Percentiles rank a stretch among this genome's conserved stretches.
phyloP scores from a whole-genome alignment of 208 protist species.

The Lotmaria passim region DNA sequence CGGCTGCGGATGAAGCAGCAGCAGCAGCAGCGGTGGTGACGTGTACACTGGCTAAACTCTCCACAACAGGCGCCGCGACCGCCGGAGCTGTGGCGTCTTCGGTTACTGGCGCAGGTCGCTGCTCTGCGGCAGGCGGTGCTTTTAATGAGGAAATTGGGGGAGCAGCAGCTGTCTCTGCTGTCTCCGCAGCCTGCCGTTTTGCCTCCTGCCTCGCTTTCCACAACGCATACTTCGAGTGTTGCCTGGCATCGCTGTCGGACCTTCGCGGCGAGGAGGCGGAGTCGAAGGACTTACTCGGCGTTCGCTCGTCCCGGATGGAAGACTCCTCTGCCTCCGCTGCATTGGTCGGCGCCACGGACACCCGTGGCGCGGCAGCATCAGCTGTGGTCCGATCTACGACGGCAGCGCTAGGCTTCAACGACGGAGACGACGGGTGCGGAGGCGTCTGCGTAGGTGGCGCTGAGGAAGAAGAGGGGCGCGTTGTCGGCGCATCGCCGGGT shows the following conservation, averaged over 20 bases:
- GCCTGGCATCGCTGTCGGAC: not conserved
- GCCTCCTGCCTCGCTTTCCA: slow-evolving; percentile 12
- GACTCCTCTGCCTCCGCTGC: not conserved
- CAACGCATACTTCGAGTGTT: slow-evolving; percentile 11
- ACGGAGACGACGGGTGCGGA: not conserved
- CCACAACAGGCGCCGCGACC: not conserved
- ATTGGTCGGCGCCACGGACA: not conserved
- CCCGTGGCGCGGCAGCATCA: not conserved
- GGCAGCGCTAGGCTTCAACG: no score
- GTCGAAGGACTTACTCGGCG: not conserved
- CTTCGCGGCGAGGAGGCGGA: not conserved
- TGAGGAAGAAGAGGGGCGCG: not conserved
- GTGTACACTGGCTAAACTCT: not conserved
- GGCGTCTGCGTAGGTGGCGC: not conserved
- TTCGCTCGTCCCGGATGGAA: not conserved
- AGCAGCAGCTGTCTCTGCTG: not conserved
- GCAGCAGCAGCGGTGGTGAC: not conserved
- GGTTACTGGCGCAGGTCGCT: not conserved
- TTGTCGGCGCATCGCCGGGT: not conserved
- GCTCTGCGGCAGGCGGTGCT: not conserved
- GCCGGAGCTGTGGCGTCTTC: no score
- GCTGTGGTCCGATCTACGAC: not conserved
- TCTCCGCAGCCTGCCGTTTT: not conserved
- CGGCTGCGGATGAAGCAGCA: not conserved
- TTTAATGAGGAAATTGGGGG: not conserved